Evolutionary conservation across 768 basidiomycete species (phyloP).

Genomic region (Boletellus ananiceps): DNA sequence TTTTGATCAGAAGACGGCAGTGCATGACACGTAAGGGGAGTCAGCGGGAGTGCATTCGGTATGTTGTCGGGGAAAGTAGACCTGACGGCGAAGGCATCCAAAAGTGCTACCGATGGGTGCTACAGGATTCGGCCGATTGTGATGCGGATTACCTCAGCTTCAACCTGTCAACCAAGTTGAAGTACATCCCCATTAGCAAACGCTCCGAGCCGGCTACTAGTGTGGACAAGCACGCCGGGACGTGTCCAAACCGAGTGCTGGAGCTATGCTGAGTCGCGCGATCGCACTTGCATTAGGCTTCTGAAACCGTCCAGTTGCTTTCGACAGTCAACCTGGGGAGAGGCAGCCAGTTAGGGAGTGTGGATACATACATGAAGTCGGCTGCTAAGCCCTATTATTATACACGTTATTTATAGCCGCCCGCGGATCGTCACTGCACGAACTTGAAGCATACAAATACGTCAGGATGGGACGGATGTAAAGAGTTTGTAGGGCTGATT

Average conservation of each 20-base stretch:
- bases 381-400: no score
- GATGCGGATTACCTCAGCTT: slow-evolving; percentile 1
- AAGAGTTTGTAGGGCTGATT: not conserved
- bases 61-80: not conserved
- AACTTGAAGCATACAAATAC: not conserved
- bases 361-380: no score
- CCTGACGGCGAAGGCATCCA: not conserved
- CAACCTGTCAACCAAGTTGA: not conserved
- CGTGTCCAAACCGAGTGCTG: no score
- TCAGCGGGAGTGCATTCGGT: not conserved
- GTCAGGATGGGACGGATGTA: not conserved
- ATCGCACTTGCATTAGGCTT: no score
- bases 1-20: not conserved
- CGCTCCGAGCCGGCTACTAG: slow-evolving; percentile 5
- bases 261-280: no score
- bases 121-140: slow-evolving; percentile 8
- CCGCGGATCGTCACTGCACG: not conserved
- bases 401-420: slow-evolving; percentile 2
- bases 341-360: no score
- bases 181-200: not conserved
- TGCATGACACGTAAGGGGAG: not conserved
- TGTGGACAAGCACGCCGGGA: slow-evolving; percentile 1
- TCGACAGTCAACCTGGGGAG: no score
- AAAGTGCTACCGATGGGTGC: not conserved
- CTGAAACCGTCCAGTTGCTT: no score